Base-by-base conservation (phyloP, 108 stramenopile species). In the Pseudonitzschia delicatissima region DNA sequence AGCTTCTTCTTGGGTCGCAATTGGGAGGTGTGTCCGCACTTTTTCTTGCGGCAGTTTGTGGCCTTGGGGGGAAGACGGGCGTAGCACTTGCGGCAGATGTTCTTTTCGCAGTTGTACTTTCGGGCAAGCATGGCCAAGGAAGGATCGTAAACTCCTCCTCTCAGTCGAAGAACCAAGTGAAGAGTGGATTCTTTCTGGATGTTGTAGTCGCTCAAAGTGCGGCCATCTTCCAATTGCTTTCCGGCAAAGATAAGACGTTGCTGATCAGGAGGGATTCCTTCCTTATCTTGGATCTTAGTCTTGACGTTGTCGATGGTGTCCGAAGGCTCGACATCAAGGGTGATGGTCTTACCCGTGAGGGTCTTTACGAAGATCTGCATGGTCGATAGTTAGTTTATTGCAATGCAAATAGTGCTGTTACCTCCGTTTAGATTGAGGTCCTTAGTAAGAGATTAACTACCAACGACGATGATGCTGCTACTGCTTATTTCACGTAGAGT, bases 1-100 rank as follows among this genome's bases (percentile, higher is more conserved):
- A 99, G 96, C 96, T 98, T 99, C 86, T 99, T 99, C 98, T 99
- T 99, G 78, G 96, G 96, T 80, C 99, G 95, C 45, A 99, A 88
- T 88, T 99, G 98, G 50, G 84, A 83, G 44, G 98, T 97, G 85
- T 98, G 99, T 68, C 99, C 99, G 71, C 99, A 99, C 92, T 99
- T 99, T 95, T 98, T 99, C 97, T 99, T 99, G 72, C 99, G 92
- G 93, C 99, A 99, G 87, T 99, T 99, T 57, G 85, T 97, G 60
- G 99, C 99, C 58, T 93, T 94, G 28, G 99, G 98, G 15, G 99
- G 99, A 60, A 99, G 96, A 76, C 99, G 95, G 33, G 99, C 99
- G 74, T 99, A 99, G 89, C 99, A 99, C 82, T 96, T 97, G 66
- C 96, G 91, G 87, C 96, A 97, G 70, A 97, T 87, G 68, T 81